A percentile compares a stretch with the other conserved stretches of the same genome.
phyloP scores from a whole-genome alignment of 2,329 filamentous ascomycete species.

The Pseudogymnoascus sp. region DNA sequence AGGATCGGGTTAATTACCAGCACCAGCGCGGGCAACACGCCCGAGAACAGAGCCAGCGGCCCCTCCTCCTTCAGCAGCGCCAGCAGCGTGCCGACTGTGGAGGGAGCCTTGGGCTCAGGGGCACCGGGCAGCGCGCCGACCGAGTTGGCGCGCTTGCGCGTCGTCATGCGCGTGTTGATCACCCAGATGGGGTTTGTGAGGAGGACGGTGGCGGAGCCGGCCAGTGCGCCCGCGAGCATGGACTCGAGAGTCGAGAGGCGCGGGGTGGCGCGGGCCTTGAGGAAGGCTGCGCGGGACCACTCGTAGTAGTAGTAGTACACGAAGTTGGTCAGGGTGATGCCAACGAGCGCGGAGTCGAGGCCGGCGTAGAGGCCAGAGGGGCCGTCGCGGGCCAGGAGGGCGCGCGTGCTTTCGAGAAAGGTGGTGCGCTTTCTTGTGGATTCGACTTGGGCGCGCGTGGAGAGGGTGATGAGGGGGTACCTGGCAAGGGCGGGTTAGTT shows the following conservation, averaged over 20 bases:
- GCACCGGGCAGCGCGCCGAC: slow-evolving; percentile 36
- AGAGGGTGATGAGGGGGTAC: slow-evolving; percentile 94
- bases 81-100: slow-evolving; percentile 74
- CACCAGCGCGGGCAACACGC: slow-evolving; percentile 85
- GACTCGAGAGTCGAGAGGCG: slow-evolving; percentile 87
- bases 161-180: slow-evolving; percentile 96
- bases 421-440: slow-evolving; percentile 84
- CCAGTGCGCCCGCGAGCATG: slow-evolving; percentile 91
- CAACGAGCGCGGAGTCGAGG: slow-evolving; percentile 88
- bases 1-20: slow-evolving; percentile 97
- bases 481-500: slow-evolving; percentile 37
- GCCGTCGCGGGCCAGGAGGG: slow-evolving; percentile 88
- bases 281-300: slow-evolving; percentile 82
- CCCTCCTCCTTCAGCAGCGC: slow-evolving; percentile 78
- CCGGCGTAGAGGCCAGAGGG: slow-evolving; percentile 84
- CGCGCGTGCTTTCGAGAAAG: slow-evolving; percentile 72
- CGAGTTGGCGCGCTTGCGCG: slow-evolving; percentile 53
- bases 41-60: slow-evolving; percentile 75
- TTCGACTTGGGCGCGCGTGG: slow-evolving; percentile 94
- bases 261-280: slow-evolving; percentile 61
- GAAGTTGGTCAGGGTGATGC: slow-evolving; percentile 98
- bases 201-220: slow-evolving; percentile 87
- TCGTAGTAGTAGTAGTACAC: slow-evolving; percentile 99
- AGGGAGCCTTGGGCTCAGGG: slow-evolving; percentile 47
- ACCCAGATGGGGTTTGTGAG: slow-evolving; percentile 99